Percentiles rank a stretch among this genome's conserved stretches.
Evolutionary conservation across 305 asterid species (phyloP).

Genomic region (Fraxinus nigra): DNA sequence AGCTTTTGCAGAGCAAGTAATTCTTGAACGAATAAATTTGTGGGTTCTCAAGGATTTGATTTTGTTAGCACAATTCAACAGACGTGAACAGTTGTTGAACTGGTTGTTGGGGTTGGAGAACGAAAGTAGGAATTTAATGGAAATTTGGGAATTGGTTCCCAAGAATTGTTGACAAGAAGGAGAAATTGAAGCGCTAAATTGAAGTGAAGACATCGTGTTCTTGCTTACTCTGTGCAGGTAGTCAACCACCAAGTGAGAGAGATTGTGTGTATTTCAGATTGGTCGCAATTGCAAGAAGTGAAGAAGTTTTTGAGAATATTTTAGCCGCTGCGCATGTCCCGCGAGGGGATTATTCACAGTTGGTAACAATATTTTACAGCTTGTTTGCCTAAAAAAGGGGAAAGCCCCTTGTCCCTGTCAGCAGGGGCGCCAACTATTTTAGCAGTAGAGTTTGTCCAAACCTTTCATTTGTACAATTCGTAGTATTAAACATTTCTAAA

Average conservation of each 20-base stretch:
- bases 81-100: conserved; percentile 24
- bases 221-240: neutral
- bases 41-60: conserved; percentile 29
- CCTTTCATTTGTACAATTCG: no score
- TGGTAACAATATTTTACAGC: neutral
- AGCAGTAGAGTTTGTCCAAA: no score
- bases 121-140: conserved; percentile 22
- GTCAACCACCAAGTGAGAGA: neutral
- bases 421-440: no score
- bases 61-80: conserved; percentile 3
- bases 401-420: no score
- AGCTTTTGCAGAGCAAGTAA: conserved; percentile 44
- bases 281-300: neutral
- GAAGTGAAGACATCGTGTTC: conserved; percentile 42
- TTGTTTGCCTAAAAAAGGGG: neutral
- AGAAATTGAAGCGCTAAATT: conserved; percentile 25
- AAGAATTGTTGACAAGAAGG: conserved; percentile 20
- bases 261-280: neutral
- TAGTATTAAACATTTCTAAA: no score
- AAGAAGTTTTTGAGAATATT: neutral
- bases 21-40: conserved; percentile 15
- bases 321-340: conserved; percentile 21
- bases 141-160: conserved; percentile 20
- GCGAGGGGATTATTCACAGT: conserved; percentile 17
- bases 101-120: conserved; percentile 9